Conservation (phyloP, 345 rosid genomes). For the Lepidium africanum region DNA sequence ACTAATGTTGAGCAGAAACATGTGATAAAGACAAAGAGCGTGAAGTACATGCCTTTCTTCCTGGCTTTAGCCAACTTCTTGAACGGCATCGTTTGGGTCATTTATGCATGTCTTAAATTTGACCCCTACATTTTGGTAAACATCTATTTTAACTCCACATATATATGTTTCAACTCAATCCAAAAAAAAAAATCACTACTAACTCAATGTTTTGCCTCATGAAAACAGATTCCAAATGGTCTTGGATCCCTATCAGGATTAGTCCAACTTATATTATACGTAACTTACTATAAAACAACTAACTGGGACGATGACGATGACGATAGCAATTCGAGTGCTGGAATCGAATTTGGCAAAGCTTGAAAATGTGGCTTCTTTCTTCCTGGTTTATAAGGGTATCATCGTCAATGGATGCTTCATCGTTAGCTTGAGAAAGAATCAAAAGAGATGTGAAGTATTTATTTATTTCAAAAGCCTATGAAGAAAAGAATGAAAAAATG, state of each 20-base stretch:
- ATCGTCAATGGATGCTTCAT: neutral
- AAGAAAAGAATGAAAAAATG: neutral
- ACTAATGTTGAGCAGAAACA: constrained; percentile 32
- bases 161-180: neutral
- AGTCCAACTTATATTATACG: constrained; percentile 41
- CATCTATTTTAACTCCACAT: neutral
- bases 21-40: constrained; percentile 73
- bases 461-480: neutral
- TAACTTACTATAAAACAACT: constrained; percentile 36
- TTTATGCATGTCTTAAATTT: constrained; percentile 48
- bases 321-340: neutral
- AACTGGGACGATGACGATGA: constrained; percentile 38
- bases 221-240: constrained; percentile 38
- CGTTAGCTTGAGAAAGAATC: constrained; percentile 4
- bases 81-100: constrained; percentile 53
- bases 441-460: neutral
- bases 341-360: constrained; percentile 30
- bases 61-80: constrained; percentile 45
- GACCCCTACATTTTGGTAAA: constrained; percentile 54
- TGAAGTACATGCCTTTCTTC: constrained; percentile 76
- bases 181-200: neutral
- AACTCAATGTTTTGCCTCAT: neutral
- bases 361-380: neutral
- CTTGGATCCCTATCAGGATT: constrained; percentile 49
- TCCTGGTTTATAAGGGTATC: neutral